Percentiles rank a stretch among this genome's conserved stretches.
phyloP scores from a whole-genome alignment of 2,329 filamentous ascomycete genomes.

The Fusarium oxysporum region DNA sequence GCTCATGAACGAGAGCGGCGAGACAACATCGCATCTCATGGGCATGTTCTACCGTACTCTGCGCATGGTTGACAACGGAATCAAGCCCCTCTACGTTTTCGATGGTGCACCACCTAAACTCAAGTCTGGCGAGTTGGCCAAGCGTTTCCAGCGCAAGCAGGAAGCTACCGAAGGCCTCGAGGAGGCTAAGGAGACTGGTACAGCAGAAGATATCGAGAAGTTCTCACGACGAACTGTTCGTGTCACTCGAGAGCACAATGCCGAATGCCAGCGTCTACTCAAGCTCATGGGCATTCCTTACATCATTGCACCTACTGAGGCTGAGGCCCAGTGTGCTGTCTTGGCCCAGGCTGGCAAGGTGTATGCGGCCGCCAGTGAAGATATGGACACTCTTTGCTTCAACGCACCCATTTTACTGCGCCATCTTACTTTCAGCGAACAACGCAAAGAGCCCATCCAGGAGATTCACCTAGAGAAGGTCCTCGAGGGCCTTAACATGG shows the following conservation, averaged over 20 bases:
- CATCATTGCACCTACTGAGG: constrained; percentile 95
- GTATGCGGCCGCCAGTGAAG: constrained; percentile 95
- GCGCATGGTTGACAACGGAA: constrained; percentile 97
- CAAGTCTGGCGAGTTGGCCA: constrained; percentile 96
- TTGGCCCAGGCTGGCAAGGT: constrained; percentile 93
- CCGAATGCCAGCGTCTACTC: constrained; percentile 89
- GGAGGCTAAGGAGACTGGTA: constrained; percentile 97
- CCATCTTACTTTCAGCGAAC: constrained; percentile 96
- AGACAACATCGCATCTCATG: constrained; percentile 98
- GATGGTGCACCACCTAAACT: constrained; percentile 96
- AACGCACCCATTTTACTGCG: constrained; percentile 89
- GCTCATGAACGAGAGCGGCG: constrained; percentile 92
- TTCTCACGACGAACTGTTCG: constrained; percentile 93
- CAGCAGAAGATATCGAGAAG: constrained; percentile 96
- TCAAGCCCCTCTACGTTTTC: constrained; percentile 98
- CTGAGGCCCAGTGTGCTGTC: constrained; percentile 94
- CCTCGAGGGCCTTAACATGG: constrained; percentile 88
- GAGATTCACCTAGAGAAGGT: constrained; percentile 92
- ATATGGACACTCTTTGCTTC: constrained; percentile 99
- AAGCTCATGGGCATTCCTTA: constrained; percentile 97
- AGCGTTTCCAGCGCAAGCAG: constrained; percentile 93
- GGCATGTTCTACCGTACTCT: constrained; percentile 99
- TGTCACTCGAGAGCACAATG: constrained; percentile 96
- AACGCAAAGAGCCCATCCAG: constrained; percentile 96
- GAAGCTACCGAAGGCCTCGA: constrained; percentile 91